Base-by-base conservation (phyloP, 306 rosid species). In the Gastrolobium villosum region DNA sequence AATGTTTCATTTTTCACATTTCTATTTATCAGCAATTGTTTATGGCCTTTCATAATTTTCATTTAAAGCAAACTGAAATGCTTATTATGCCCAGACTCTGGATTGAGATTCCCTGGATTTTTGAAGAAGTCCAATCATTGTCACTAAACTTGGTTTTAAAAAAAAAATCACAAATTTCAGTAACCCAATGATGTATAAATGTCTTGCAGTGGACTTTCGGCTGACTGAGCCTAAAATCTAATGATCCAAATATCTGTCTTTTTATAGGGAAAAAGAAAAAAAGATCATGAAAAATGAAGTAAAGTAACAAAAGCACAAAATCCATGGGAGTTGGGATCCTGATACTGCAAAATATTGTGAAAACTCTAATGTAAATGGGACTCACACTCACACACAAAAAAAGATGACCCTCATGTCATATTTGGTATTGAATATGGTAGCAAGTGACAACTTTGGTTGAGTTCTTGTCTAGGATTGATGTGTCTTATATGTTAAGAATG, bases 401-500 rank as follows among this genome's bases (percentile, higher is more conserved):
- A 53, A 13, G 46, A 61, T 74, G 76, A 69, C 10, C 30, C 49
- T 26, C 15, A 32, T 76, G 53, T 44, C 84, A 79, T 54, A 64
- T 70, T 65, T 39, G 63, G 6, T 20, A 64, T 50, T 35, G 35
- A 65, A 14, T 36, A 66, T 31, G 37, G 55, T 52, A 57, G 30
- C 49, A 66, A 67, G 52, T 52, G 71, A 28, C 43, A 65, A 79
- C 59, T 13, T 60, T 60, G 39, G 62, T 66, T 65, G 66, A 62
- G 63, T 65, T 75, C 55, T 70, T 57, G 55, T 65, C 45, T 13
- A 32, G 46, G 28, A 49, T 37, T 70, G 53, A 44, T 30, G 54
- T 5, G 28, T 53, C 52, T 36, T 31, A 2, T 14, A 48, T n/a
- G 5, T 28, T 20, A 15, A 50, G 35, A 74, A n/a, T 36, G n/a